Conservation (phyloP, 768 basidiomycete genomes). For the Termitomyces sp. region DNA sequence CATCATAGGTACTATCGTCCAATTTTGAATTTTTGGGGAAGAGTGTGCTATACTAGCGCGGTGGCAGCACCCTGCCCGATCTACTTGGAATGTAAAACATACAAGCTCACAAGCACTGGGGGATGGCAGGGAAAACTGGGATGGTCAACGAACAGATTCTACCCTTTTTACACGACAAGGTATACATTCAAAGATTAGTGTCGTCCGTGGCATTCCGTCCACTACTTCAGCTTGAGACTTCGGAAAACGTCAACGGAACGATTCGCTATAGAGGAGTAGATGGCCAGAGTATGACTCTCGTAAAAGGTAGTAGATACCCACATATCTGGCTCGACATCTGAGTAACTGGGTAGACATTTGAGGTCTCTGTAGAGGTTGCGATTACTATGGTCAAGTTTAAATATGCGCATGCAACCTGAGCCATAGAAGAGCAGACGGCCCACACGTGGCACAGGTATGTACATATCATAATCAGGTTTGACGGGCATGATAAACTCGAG, state of each 20-base stretch:
- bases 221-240: background rate
- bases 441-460: background rate
- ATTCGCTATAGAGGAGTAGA: background rate
- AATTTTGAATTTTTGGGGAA: too few relatives aligned
- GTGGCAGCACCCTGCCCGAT: too few relatives aligned
- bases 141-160: too few relatives aligned
- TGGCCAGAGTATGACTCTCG: background rate
- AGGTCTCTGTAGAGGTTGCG: background rate
- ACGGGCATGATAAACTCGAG: constrained; percentile 7
- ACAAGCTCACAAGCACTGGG: too few relatives aligned
- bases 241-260: background rate
- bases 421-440: background rate
- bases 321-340: background rate
- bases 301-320: background rate
- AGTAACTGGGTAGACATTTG: background rate
- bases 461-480: constrained; percentile 10
- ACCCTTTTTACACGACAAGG: too few relatives aligned
- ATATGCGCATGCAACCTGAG: background rate
- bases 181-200: too few relatives aligned
- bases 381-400: background rate
- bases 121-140: too few relatives aligned
- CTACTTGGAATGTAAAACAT: too few relatives aligned
- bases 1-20: too few relatives aligned
- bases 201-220: too few relatives aligned
- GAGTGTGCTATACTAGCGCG: too few relatives aligned